Evolutionary conservation across 139 green algal species (phyloP).

Genomic region (Chlamydomonas schloesseri): DNA sequence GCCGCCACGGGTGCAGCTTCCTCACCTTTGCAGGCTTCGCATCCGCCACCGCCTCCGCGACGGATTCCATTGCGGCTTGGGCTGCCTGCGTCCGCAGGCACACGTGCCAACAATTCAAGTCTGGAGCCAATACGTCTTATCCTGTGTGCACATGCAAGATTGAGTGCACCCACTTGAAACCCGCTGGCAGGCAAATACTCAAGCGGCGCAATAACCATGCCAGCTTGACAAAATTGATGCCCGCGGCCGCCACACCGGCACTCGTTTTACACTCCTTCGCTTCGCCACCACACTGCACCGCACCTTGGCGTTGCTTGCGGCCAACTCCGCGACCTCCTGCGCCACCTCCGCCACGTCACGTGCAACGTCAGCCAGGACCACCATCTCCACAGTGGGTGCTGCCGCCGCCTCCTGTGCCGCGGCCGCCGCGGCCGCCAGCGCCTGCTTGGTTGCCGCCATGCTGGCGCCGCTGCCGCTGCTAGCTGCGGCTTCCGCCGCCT

Average conservation of each 20-base stretch:
- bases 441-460: background rate
- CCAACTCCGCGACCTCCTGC: slow-evolving; percentile 33
- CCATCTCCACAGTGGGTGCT: slow-evolving; percentile 1
- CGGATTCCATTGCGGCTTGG: background rate
- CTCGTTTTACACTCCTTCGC: too few relatives aligned
- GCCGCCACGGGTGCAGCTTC: too few relatives aligned
- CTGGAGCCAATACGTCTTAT: too few relatives aligned
- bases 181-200: too few relatives aligned
- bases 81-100: background rate
- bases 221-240: too few relatives aligned
- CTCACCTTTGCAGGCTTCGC: slow-evolving; percentile 1
- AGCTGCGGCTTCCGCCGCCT: background rate
- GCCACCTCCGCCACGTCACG: slow-evolving; percentile 32
- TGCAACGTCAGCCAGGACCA: slow-evolving; percentile 18
- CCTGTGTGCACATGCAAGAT: too few relatives aligned
- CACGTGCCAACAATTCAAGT: too few relatives aligned
- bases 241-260: too few relatives aligned
- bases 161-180: too few relatives aligned
- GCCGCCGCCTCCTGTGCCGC: slow-evolving; percentile 8
- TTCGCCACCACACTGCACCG: too few relatives aligned
- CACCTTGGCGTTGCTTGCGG: slow-evolving; percentile 25
- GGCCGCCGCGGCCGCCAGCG: background rate
- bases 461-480: background rate
- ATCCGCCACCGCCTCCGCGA: background rate
- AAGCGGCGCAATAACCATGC: too few relatives aligned